Evolutionary conservation across 352 stramenopile genomes (phyloP).

Genomic region (Globisporangium spiculum): DNA sequence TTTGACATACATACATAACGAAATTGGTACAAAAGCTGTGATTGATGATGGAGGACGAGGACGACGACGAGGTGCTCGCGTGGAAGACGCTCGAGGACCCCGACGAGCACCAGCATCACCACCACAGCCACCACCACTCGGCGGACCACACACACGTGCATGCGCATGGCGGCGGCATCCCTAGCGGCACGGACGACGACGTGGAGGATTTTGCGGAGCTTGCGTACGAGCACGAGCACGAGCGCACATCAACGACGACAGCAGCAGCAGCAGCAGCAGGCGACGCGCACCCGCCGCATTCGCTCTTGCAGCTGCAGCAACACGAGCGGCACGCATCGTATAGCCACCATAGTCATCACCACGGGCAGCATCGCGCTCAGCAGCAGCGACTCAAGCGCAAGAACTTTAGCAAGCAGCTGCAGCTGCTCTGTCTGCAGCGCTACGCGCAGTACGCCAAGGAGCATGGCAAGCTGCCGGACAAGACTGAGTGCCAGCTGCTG

Average conservation of each 20-base stretch:
- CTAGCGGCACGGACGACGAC: constrained; percentile 22
- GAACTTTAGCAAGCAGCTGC: constrained; percentile 69
- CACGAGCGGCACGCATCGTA: not conserved
- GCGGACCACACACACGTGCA: constrained; percentile 19
- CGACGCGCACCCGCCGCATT: constrained; percentile 18
- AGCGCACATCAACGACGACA: not conserved
- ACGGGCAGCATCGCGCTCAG: not conserved
- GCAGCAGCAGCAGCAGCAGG: not conserved
- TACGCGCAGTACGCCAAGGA: constrained; percentile 45
- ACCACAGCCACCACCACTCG: not conserved
- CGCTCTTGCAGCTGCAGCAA: constrained; percentile 18
- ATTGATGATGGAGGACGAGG: constrained; percentile 27
- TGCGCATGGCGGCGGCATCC: constrained; percentile 4
- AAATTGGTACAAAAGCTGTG: not conserved
- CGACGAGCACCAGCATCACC: constrained; percentile 2
- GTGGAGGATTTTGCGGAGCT: constrained; percentile 38
- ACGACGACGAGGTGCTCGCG: constrained; percentile 45
- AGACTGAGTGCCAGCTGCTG: constrained; percentile 44
- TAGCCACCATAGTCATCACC: not conserved
- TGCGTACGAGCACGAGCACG: constrained; percentile 10
- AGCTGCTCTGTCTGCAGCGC: constrained; percentile 54
- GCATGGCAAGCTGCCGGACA: constrained; percentile 38
- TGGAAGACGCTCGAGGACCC: constrained; percentile 42
- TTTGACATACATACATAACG: not conserved
- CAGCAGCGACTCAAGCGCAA: constrained; percentile 51